Percentiles rank a stretch among this genome's conserved stretches.
These are phyloP conservation scores for Solanum peruvianum DNA, from an alignment of 257 asterid species.

Conservation along the genomic window DNA sequence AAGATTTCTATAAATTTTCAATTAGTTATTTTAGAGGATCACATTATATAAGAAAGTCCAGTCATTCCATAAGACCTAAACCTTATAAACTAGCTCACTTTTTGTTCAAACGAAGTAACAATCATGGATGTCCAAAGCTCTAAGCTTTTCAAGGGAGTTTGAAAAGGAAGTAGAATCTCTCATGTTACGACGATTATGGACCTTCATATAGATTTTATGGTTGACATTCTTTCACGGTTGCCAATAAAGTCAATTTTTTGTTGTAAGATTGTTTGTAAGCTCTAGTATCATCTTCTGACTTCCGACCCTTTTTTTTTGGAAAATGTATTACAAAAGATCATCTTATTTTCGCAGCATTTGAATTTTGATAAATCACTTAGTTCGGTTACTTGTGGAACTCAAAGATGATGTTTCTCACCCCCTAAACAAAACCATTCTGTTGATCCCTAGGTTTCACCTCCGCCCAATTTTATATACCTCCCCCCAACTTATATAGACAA, in stretches of 20 bases:
- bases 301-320: not conserved
- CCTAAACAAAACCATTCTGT: not conserved
- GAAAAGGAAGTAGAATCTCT: not conserved
- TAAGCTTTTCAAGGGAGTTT: not conserved
- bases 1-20: not conserved
- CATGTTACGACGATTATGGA: not conserved
- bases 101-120: not conserved
- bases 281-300: not conserved
- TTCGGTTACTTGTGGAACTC: not conserved
- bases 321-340: not conserved
- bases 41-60: too few species aligned
- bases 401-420: not conserved
- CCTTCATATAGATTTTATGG: not conserved
- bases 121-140: not conserved
- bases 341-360: not conserved
- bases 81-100: too few species aligned
- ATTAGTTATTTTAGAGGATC: too few species aligned
- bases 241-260: not conserved
- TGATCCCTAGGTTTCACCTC: not conserved
- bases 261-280: not conserved
- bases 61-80: too few species aligned
- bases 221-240: not conserved
- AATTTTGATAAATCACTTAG: not conserved
- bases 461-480: too few species aligned
- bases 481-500: not conserved